A percentile compares a stretch with the other conserved stretches of the same genome.
Conservation (phyloP, 345 rosid genomes). For the Salix exigua region DNA sequence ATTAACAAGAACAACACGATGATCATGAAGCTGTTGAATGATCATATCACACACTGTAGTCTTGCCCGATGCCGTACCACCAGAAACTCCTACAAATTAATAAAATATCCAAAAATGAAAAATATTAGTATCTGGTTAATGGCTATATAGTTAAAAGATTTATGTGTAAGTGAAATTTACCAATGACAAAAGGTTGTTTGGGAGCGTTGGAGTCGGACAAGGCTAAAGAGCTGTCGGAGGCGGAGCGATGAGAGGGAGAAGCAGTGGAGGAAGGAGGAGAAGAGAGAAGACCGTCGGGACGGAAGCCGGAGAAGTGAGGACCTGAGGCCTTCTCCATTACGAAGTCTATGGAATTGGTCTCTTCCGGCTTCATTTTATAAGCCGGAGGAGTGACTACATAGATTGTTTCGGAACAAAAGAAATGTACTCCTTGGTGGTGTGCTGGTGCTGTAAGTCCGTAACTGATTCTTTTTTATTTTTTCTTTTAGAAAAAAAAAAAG, state of each 20-base stretch:
- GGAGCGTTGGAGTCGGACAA: conserved; percentile 35
- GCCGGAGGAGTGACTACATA: too few relatives aligned
- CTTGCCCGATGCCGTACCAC: conserved; percentile 99
- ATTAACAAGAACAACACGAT: conserved; percentile 87
- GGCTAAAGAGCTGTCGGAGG: conserved; percentile 14
- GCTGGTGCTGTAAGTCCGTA: neutral
- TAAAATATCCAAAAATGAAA: neutral
- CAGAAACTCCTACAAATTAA: conserved; percentile 69
- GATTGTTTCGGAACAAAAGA: neutral
- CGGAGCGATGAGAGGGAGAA: conserved; percentile 23
- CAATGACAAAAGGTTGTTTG: conserved; percentile 84
- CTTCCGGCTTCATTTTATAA: conserved; percentile 45
- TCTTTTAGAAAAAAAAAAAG: neutral
- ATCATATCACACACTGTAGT: conserved; percentile 99
- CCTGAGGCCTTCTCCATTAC: conserved; percentile 98
- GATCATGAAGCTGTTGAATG: conserved; percentile 97
- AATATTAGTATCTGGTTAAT: neutral
- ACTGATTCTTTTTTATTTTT: neutral
- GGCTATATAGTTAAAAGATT: neutral
- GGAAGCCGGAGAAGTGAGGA: conserved; percentile 98
- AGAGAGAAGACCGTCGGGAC: conserved; percentile 64
- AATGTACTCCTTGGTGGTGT: neutral
- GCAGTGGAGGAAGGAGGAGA: conserved; percentile 49
- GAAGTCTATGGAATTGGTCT: conserved; percentile 57
- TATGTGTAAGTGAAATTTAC: conserved; percentile 24